Evolutionary conservation across 129 eudicot genomes (phyloP).

Genomic region (Chrysanthemum makinoi): DNA sequence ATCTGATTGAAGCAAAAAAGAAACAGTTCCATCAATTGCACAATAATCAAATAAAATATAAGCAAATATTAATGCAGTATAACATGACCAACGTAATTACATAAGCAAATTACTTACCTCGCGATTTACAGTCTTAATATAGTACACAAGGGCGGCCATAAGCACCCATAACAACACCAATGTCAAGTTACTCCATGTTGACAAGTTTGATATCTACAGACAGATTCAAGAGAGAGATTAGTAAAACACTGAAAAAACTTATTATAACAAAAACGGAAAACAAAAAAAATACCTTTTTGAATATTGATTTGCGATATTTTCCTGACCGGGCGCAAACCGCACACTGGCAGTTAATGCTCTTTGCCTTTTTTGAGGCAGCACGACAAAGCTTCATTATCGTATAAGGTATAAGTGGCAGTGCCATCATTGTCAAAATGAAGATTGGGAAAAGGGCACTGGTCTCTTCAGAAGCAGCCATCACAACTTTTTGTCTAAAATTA

Average conservation of each 20-base stretch:
- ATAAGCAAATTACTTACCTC: constrained; percentile 49
- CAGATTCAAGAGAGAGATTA: constrained; percentile 4
- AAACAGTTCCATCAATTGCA: background rate
- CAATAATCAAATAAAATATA: constrained; percentile 5
- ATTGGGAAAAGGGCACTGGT: constrained; percentile 88
- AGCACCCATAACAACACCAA: constrained; percentile 80
- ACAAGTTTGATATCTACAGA: constrained; percentile 62
- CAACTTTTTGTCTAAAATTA: constrained; percentile 25
- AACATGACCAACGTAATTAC: constrained; percentile 1
- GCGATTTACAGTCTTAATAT: constrained; percentile 65
- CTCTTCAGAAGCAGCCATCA: constrained; percentile 82
- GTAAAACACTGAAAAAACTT: background rate
- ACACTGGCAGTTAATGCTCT: constrained; percentile 75
- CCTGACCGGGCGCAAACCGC: constrained; percentile 75
- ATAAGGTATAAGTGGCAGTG: constrained; percentile 87
- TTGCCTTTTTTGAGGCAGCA: constrained; percentile 74
- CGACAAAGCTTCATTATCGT: constrained; percentile 76
- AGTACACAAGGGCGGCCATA: constrained; percentile 66
- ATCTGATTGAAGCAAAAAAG: constrained; percentile 34
- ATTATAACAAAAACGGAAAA: constrained; percentile 8
- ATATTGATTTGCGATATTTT: constrained; percentile 75
- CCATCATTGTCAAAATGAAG: constrained; percentile 79
- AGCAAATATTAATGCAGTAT: background rate
- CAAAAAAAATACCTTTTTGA: constrained; percentile 43
- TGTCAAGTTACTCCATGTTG: constrained; percentile 80